phyloP scores from a whole-genome alignment of 345 rosid genomes.

The Syzygium grande region DNA sequence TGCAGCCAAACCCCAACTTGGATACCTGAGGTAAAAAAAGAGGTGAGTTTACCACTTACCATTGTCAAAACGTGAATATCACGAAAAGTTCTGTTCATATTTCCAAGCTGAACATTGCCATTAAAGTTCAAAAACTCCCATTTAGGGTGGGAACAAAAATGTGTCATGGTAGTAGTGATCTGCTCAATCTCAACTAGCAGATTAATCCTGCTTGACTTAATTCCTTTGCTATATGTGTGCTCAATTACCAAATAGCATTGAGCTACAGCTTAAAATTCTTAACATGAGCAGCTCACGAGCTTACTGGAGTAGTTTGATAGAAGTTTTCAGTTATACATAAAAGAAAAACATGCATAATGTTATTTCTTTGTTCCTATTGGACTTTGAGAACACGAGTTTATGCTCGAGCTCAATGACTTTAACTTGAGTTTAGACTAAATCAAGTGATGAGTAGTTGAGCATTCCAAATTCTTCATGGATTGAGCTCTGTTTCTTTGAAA shows the following conservation, averaged over 20 bases:
- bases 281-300: background rate
- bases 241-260: background rate
- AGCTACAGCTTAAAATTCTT: background rate
- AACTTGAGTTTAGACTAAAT: background rate
- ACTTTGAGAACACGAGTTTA: background rate
- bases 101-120: background rate
- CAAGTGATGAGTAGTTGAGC: background rate
- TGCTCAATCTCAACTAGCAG: background rate
- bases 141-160: background rate
- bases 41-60: background rate
- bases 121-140: background rate
- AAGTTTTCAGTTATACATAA: background rate
- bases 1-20: background rate
- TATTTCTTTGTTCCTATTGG: background rate
- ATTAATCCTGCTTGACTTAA: background rate
- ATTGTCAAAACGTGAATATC: background rate
- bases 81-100: background rate
- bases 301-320: background rate
- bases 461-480: background rate
- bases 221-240: background rate
- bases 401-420: background rate
- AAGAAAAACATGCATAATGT: background rate
- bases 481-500: background rate
- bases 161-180: background rate
- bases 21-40: background rate